Percentiles rank a stretch among this genome's conserved stretches.
Conservation (phyloP, 306 rosid species). For the Trichosanthes cucumerina region DNA sequence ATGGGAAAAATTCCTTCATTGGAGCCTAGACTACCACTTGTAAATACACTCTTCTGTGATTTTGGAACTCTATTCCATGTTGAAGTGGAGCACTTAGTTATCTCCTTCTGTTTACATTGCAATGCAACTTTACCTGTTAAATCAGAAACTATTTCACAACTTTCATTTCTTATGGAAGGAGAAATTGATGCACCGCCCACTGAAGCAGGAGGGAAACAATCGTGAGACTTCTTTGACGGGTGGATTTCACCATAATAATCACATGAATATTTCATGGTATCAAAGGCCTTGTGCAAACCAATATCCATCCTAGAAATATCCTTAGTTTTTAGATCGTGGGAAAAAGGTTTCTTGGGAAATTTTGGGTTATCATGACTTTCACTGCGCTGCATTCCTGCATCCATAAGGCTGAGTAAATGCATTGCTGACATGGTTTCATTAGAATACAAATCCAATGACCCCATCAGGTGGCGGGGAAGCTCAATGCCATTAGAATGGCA, state of each 20-base stretch:
- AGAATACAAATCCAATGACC: constrained; percentile 70
- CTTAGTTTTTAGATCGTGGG: constrained; percentile 46
- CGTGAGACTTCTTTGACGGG: constrained; percentile 40
- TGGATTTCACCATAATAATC: constrained; percentile 36
- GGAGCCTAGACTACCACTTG: constrained; percentile 18
- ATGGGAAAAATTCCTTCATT: constrained; percentile 22
- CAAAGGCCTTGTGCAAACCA: constrained; percentile 41
- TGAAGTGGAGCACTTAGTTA: constrained; percentile 32
- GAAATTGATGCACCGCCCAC: constrained; percentile 44
- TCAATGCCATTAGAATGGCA: constrained; percentile 44
- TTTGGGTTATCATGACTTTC: constrained; percentile 40
- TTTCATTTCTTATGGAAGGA: constrained; percentile 33
- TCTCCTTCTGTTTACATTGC: constrained; percentile 48
- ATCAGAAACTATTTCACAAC: constrained; percentile 27
- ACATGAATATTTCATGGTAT: constrained; percentile 32
- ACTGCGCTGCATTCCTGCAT: constrained; percentile 73
- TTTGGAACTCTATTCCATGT: constrained; percentile 32
- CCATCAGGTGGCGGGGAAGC: constrained; percentile 43
- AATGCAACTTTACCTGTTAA: constrained; percentile 36
- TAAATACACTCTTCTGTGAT: constrained; percentile 16
- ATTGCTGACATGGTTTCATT: constrained; percentile 94
- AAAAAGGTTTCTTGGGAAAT: constrained; percentile 40
- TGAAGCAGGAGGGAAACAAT: constrained; percentile 41
- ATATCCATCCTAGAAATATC: constrained; percentile 30
- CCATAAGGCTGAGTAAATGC: constrained; percentile 99